Base-by-base conservation (phyloP, 106 monocot species). In the Dendrobium nobile region DNA sequence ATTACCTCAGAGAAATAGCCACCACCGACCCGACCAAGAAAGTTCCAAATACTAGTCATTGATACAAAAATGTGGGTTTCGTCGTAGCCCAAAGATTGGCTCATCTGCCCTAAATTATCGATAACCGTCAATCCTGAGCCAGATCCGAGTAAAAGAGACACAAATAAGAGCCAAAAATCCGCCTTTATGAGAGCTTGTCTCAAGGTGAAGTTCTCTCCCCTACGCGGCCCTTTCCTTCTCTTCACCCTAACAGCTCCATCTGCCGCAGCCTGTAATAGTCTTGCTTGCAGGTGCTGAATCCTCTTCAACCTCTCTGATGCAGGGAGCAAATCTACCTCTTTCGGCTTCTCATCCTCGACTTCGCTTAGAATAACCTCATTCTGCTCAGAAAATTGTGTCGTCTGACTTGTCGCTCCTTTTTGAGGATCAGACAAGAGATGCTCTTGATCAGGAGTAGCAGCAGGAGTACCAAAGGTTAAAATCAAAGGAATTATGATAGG, bases 1-100 rank as follows among this genome's bases (percentile, higher is more conserved):
- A 96, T 80, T 58, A 89, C 56, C 82, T 96, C 95, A 41, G 95
- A 96, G 19, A 91, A 80, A 81, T 91, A 93, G 20, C 95, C 95
- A 67, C 93, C 95, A 54, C 79, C 93, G 48, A 95, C 83, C 11
- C 95, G 93, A 10, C 95, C 95, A 17, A 95, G 89, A 76, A 95
- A 95, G 54, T 95, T 95, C 95, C 95, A 95, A 20, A 95, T 92
- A 82, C 95, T 95, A 78, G 88, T 91, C 95, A 92, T 86, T 44
- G 92, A 95, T 2, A 95, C 95, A 54, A 91, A 95, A 73, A 95
- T 86, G 61, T 92, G 92, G 44, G 89, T 31, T 11, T 92, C 89
- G 4, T 86, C 81, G 77, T 93, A 95, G 55, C 92, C 89, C 83
- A 93, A 80, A 61, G 95, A 93, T 51, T 90, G 83, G 54, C 89